These are phyloP conservation scores for Leptographium radiaticola DNA, from an alignment of 2,329 filamentous ascomycete genomes.

Conservation along the genomic window DNA sequence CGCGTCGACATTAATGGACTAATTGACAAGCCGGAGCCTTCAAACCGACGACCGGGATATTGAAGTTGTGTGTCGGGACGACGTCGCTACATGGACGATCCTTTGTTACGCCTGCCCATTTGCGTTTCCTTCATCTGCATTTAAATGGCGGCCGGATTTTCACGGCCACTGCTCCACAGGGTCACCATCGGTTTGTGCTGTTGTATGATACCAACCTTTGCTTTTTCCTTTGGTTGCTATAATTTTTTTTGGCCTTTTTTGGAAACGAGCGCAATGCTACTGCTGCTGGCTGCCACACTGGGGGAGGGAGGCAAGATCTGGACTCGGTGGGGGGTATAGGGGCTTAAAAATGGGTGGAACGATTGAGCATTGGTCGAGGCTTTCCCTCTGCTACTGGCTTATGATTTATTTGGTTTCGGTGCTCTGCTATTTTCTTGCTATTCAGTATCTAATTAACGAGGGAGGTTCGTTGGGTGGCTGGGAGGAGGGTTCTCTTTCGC, in stretches of 20 bases:
- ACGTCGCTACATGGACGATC: no score
- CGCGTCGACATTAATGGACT: conserved; percentile 49
- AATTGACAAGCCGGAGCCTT: conserved; percentile 41
- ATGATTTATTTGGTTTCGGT: no score
- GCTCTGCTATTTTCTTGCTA: no score
- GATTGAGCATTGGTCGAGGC: not conserved
- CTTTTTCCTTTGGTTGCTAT: not conserved
- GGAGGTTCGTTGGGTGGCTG: no score
- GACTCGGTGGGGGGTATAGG: not conserved
- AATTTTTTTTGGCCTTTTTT: not conserved
- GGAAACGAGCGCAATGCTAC: not conserved
- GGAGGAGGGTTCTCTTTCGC: no score
- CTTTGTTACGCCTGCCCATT: no score
- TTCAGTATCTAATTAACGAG: no score
- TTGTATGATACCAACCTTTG: not conserved
- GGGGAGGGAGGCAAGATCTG: not conserved
- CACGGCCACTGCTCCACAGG: not conserved
- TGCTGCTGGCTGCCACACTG: not conserved
- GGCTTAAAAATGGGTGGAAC: not conserved
- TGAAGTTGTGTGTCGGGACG: no score
- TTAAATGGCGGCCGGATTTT: not conserved
- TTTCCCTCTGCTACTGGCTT: no score
- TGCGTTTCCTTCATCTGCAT: not conserved
- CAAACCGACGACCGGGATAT: not conserved
- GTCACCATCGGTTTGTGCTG: not conserved